phyloP scores from a whole-genome alignment of 2,329 filamentous ascomycete species.

The Neofusicoccum laricinum region DNA sequence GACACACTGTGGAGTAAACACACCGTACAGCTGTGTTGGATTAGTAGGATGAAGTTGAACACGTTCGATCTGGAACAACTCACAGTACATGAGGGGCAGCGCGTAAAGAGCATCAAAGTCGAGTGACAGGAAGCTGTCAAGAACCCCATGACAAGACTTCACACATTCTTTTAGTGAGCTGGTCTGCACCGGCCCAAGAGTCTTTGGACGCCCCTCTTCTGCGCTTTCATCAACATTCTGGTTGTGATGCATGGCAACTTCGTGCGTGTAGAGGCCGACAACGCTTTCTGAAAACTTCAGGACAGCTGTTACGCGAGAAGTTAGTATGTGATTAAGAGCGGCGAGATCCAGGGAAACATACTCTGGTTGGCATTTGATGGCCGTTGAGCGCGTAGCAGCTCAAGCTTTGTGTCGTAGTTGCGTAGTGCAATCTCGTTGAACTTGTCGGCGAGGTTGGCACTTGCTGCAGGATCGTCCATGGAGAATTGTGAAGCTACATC shows the following conservation, averaged over 20 bases:
- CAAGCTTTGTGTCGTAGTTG: slow-evolving; percentile 10
- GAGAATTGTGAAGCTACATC: slow-evolving; percentile 56
- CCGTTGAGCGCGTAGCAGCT: neutral
- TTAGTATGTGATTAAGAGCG: neutral
- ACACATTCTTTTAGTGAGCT: slow-evolving; percentile 47
- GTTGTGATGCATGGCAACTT: slow-evolving; percentile 48
- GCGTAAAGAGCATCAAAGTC: slow-evolving; percentile 43
- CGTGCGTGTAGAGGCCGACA: slow-evolving; percentile 48
- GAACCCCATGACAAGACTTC: slow-evolving; percentile 44
- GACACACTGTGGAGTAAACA: slow-evolving; percentile 56
- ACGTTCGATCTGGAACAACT: slow-evolving; percentile 22
- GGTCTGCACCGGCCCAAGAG: slow-evolving; percentile 46
- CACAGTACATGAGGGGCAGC: slow-evolving; percentile 46
- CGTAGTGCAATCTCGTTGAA: slow-evolving; percentile 8
- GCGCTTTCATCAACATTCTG: slow-evolving; percentile 38
- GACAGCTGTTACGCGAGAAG: slow-evolving; percentile 26
- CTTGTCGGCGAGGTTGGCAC: slow-evolving; percentile 51
- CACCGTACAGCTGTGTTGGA: slow-evolving; percentile 46
- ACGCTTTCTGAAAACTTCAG: slow-evolving; percentile 47
- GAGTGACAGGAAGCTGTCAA: slow-evolving; percentile 49
- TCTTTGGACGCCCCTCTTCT: slow-evolving; percentile 31
- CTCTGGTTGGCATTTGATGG: slow-evolving; percentile 27
- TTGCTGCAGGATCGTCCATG: slow-evolving; percentile 53
- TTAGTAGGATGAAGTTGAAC: slow-evolving; percentile 14
- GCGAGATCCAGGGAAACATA: neutral